Conservation (phyloP, 495 filamentous ascomycete species). For the Penicillium steckii region DNA sequence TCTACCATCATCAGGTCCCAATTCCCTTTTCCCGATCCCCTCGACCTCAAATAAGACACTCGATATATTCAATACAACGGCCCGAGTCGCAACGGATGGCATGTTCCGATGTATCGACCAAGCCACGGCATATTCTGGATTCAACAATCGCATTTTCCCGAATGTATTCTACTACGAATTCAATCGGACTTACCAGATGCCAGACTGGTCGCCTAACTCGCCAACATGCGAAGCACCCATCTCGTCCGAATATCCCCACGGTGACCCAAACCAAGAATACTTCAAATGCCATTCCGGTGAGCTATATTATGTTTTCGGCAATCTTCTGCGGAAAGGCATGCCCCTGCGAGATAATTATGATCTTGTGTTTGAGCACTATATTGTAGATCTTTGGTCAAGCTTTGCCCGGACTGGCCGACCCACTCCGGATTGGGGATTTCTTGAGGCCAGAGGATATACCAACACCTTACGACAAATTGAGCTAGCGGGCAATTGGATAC, state of each 20-base stretch:
- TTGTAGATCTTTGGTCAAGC: conserved; percentile 28
- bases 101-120: conserved; percentile 30
- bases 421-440: conserved; percentile 15
- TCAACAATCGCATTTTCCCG: conserved; percentile 19
- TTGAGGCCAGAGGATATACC: conserved; percentile 18
- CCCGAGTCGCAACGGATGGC: conserved; percentile 23
- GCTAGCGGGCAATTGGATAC: conserved; percentile 9
- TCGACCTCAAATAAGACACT: conserved; percentile 21
- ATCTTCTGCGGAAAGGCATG: conserved; percentile 13
- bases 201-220: conserved; percentile 24
- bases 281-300: conserved; percentile 32
- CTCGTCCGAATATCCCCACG: conserved; percentile 17
- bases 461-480: conserved; percentile 18
- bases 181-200: conserved; percentile 29
- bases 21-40: conserved; percentile 14
- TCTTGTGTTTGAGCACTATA: conserved; percentile 25
- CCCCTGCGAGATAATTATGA: conserved; percentile 23
- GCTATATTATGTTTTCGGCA: conserved; percentile 26
- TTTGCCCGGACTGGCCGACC: conserved; percentile 20
- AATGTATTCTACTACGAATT: conserved; percentile 27
- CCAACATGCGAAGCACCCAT: conserved; percentile 22
- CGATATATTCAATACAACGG: conserved; percentile 26
- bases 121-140: conserved; percentile 23
- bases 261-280: conserved; percentile 25
- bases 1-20: conserved; percentile 11